Conservation (phyloP, 2,329 filamentous ascomycete genomes). For the Paraphoma sp. region DNA sequence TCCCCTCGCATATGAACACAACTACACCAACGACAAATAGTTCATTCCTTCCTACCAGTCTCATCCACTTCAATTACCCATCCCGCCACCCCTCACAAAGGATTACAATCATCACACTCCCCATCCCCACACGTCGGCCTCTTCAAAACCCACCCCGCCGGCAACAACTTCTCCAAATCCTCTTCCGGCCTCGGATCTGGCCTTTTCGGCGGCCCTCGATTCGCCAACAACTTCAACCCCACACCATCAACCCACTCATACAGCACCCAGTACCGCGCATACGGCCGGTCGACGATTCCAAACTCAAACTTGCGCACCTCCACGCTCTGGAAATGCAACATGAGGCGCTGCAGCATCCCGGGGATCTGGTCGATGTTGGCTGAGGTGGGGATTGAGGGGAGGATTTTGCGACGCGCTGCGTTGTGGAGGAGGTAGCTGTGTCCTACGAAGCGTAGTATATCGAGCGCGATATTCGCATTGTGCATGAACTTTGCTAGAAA, state of each 20-base stretch:
- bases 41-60: too few species aligned
- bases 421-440: not conserved
- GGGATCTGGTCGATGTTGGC: not conserved
- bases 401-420: not conserved
- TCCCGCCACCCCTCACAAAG: not conserved
- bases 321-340: not conserved
- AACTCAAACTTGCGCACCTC: not conserved
- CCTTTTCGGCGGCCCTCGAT: too few species aligned
- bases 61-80: not conserved
- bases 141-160: not conserved
- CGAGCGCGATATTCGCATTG: not conserved
- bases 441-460: not conserved
- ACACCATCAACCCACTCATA: not conserved
- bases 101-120: not conserved
- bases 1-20: too few species aligned
- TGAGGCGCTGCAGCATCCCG: not conserved
- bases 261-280: not conserved
- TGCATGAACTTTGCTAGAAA: not conserved
- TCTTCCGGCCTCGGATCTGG: not conserved
- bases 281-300: not conserved
- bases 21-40: too few species aligned
- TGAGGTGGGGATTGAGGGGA: not conserved
- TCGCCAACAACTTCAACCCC: not conserved
- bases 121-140: not conserved
- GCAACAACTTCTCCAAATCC: not conserved